Conservation (phyloP, 2,329 filamentous ascomycete genomes). For the Trichoderma semiorbis region DNA sequence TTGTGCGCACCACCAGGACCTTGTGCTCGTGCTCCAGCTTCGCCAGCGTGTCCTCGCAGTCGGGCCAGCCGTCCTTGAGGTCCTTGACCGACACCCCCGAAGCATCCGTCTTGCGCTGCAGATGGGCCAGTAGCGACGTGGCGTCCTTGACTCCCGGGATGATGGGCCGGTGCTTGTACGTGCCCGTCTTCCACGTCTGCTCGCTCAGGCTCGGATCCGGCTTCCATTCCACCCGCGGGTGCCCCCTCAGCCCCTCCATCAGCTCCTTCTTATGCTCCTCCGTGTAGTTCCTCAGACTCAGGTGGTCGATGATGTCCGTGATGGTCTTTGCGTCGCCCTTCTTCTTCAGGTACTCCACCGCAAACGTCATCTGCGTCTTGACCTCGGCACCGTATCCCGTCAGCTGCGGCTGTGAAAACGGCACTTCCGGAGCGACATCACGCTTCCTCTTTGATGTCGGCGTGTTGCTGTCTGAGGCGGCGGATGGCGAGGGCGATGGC, state of each 20-base stretch:
- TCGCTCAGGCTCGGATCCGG: slow-evolving; percentile 58
- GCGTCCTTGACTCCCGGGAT: slow-evolving; percentile 75
- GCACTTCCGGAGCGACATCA: slow-evolving; percentile 50
- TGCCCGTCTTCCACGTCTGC: slow-evolving; percentile 65
- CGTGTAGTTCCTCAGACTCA: slow-evolving; percentile 64
- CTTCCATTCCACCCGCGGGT: slow-evolving; percentile 56
- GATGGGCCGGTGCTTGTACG: slow-evolving; percentile 79
- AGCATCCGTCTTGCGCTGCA: slow-evolving; percentile 78
- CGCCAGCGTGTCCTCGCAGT: slow-evolving; percentile 74
- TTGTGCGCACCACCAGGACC: slow-evolving; percentile 81
- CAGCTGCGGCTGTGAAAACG: slow-evolving; percentile 72
- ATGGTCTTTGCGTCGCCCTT: slow-evolving; percentile 67
- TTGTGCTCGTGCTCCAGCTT: slow-evolving; percentile 74
- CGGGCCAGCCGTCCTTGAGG: slow-evolving; percentile 92
- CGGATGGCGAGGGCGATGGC: slow-evolving; percentile 61
- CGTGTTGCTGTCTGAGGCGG: slow-evolving; percentile 57
- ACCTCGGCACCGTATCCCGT: slow-evolving; percentile 75
- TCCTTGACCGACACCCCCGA: slow-evolving; percentile 82
- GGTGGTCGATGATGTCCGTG: slow-evolving; percentile 73
- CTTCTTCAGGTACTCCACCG: slow-evolving; percentile 76
- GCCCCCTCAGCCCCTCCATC: slow-evolving; percentile 63
- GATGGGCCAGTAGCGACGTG: slow-evolving; percentile 71
- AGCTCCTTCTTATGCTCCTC: slow-evolving; percentile 63
- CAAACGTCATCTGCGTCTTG: slow-evolving; percentile 84
- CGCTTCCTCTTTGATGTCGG: slow-evolving; percentile 61